These are phyloP conservation scores for Epichloe brachyelytri DNA, from an alignment of 2,329 filamentous ascomycete genomes.

Conservation along the genomic window DNA sequence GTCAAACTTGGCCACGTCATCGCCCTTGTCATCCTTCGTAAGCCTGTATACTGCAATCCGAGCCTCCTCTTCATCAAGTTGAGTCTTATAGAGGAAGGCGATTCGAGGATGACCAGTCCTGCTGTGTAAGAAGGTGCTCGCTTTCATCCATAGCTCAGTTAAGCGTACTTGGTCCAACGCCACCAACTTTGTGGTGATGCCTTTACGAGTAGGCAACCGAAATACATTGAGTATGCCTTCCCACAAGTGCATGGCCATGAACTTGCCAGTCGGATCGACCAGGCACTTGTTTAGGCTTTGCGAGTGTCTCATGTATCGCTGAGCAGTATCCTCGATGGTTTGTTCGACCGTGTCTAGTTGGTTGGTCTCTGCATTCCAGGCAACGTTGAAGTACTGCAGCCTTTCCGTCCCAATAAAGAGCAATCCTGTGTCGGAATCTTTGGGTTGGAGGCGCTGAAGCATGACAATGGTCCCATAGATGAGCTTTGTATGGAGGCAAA, in stretches of 20 bases:
- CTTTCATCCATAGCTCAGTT: constrained; percentile 47
- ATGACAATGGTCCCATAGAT: constrained; percentile 82
- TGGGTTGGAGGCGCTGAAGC: constrained; percentile 66
- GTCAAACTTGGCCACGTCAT: constrained; percentile 41
- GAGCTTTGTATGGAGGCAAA: constrained; percentile 52
- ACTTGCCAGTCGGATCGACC: constrained; percentile 64
- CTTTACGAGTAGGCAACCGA: constrained; percentile 35
- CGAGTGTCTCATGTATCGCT: constrained; percentile 57
- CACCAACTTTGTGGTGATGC: constrained; percentile 29
- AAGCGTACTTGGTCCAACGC: constrained; percentile 42
- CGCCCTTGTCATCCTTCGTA: constrained; percentile 44
- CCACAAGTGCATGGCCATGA: constrained; percentile 46
- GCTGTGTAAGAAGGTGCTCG: constrained; percentile 43
- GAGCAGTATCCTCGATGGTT: constrained; percentile 38
- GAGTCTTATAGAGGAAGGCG: constrained; percentile 44
- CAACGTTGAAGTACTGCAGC: constrained; percentile 80
- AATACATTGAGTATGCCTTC: constrained; percentile 45
- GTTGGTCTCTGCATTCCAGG: constrained; percentile 54
- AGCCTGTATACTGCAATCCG: constrained; percentile 46
- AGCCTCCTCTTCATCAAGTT: constrained; percentile 38
- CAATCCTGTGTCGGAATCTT: constrained; percentile 62
- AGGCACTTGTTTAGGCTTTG: constrained; percentile 74
- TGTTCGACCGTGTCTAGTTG: constrained; percentile 39
- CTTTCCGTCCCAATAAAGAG: constrained; percentile 88
- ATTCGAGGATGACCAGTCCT: constrained; percentile 45